These are phyloP conservation scores for Neopestalotiopsis rosae DNA, from an alignment of 2,329 filamentous ascomycete genomes.

Conservation along the genomic window DNA sequence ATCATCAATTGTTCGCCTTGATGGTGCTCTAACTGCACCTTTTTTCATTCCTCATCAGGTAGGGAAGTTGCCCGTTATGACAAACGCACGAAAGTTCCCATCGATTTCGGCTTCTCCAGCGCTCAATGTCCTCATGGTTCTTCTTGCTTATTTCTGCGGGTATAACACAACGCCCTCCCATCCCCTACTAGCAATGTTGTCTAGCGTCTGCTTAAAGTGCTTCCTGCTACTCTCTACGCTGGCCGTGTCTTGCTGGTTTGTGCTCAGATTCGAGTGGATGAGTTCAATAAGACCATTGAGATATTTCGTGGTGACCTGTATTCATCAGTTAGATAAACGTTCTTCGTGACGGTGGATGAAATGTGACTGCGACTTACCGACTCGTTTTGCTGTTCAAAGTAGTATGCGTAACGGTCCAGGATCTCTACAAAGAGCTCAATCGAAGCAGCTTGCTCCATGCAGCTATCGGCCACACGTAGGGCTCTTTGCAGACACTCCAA, in stretches of 20 bases:
- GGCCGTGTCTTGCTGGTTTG: conserved; percentile 80
- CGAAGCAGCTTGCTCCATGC: conserved; percentile 97
- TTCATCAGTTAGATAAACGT: neutral
- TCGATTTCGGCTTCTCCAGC: neutral
- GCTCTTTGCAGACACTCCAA: conserved; percentile 95
- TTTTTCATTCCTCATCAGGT: neutral
- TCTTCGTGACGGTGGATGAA: neutral
- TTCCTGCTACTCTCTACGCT: conserved; percentile 88
- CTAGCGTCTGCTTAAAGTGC: conserved; percentile 93
- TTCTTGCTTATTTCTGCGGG: conserved; percentile 48
- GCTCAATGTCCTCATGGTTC: neutral
- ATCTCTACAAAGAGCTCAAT: conserved; percentile 99
- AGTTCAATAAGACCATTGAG: conserved; percentile 97
- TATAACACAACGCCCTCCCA: conserved; percentile 90
- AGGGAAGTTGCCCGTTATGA: neutral
- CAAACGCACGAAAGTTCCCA: neutral
- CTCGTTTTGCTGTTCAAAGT: conserved; percentile 99
- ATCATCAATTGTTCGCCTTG: neutral
- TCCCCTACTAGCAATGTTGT: conserved; percentile 89
- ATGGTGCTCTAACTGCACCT: neutral
- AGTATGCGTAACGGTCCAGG: conserved; percentile 97
- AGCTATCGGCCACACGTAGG: conserved; percentile 93
- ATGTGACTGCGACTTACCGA: conserved; percentile 59
- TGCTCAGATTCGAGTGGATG: conserved; percentile 93
- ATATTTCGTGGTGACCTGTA: conserved; percentile 88